Percentiles rank a stretch among this genome's conserved stretches.
phyloP scores from a whole-genome alignment of 2,329 filamentous ascomycete genomes.

The Colletotrichum tabaci region DNA sequence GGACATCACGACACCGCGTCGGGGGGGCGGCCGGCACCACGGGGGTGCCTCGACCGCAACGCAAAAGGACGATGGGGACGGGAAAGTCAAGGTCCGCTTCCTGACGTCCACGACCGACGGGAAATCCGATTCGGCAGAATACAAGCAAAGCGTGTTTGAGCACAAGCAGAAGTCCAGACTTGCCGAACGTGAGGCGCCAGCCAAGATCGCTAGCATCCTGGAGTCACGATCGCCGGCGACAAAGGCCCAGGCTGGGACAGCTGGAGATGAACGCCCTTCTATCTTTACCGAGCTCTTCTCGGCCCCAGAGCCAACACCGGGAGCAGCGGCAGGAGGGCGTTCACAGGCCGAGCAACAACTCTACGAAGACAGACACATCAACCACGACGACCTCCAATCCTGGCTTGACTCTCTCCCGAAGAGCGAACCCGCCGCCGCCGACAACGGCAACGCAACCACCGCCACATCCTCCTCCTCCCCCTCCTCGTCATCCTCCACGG shows the following conservation, averaged over 20 bases:
- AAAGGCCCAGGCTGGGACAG: neutral
- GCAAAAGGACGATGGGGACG: neutral
- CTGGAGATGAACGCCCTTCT: slow-evolving; percentile 1
- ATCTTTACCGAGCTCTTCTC: slow-evolving; percentile 38
- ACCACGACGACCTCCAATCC: slow-evolving; percentile 37
- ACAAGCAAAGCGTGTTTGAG: slow-evolving; percentile 4
- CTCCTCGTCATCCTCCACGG: neutral
- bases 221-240: neutral
- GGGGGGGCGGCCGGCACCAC: neutral
- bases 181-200: neutral
- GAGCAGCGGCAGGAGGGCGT: neutral
- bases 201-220: slow-evolving; percentile 16
- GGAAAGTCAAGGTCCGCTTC: slow-evolving; percentile 32
- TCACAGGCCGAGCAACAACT: neutral
- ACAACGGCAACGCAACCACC: neutral
- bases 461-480: neutral
- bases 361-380: slow-evolving; percentile 16
- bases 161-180: neutral
- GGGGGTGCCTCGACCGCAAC: neutral
- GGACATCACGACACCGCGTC: neutral
- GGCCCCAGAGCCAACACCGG: neutral
- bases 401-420: slow-evolving; percentile 38
- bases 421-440: slow-evolving; percentile 7
- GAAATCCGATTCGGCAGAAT: slow-evolving; percentile 28
- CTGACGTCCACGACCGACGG: slow-evolving; percentile 28